These are phyloP conservation scores for Ascochyta koolunga DNA, from an alignment of 2,329 filamentous ascomycete genomes.

Conservation along the genomic window DNA sequence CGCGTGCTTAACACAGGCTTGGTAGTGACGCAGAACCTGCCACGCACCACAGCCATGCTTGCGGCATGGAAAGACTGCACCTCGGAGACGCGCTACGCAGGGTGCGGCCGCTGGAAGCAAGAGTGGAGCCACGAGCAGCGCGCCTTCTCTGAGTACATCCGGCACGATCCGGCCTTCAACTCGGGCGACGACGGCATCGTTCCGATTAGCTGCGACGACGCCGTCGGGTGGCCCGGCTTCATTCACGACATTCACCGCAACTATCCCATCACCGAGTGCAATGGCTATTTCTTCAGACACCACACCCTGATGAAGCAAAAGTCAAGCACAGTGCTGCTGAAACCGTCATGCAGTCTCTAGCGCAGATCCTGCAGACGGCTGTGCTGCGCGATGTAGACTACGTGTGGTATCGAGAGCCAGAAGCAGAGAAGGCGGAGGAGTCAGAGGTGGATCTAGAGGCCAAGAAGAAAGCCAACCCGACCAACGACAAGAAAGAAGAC, in stretches of 20 bases:
- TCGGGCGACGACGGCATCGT: conserved; percentile 31
- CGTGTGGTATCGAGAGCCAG: conserved; percentile 22
- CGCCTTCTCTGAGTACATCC: conserved; percentile 44
- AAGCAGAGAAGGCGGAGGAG: no score
- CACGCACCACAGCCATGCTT: conserved; percentile 35
- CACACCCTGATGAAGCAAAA: conserved; percentile 30
- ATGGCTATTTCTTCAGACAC: conserved; percentile 37
- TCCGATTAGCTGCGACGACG: conserved; percentile 44
- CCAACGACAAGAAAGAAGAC: no score
- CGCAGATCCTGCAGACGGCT: conserved; percentile 17
- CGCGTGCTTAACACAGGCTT: conserved; percentile 50
- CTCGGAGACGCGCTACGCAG: conserved; percentile 29
- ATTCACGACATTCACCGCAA: conserved; percentile 12
- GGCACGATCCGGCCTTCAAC: conserved; percentile 40
- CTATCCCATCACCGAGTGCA: conserved; percentile 31
- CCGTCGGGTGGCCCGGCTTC: conserved; percentile 41
- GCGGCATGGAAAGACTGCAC: conserved; percentile 42
- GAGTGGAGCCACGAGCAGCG: conserved; percentile 43
- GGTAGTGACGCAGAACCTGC: conserved; percentile 45
- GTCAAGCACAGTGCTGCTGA: conserved; percentile 16
- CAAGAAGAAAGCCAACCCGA: no score
- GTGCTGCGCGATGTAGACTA: conserved; percentile 6
- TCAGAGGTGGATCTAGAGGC: no score
- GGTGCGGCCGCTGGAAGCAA: conserved; percentile 37
- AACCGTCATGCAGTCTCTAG: conserved; percentile 23